phyloP scores from a whole-genome alignment of 805 yeast species.

The Sungouiella blattae region DNA sequence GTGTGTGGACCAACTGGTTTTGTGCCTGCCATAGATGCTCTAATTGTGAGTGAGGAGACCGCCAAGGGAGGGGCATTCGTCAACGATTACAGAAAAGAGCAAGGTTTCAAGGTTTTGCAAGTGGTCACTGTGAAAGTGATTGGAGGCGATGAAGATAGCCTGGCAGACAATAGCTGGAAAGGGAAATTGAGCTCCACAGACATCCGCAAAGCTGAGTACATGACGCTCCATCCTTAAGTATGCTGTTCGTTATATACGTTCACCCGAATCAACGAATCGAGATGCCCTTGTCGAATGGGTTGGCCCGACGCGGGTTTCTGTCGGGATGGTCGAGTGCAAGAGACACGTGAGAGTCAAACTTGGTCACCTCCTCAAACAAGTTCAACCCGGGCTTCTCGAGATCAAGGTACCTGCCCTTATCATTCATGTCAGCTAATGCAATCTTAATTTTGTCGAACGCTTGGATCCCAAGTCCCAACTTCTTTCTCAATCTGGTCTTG shows the following conservation, averaged over 20 bases:
- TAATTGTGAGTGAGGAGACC: constrained; percentile 82
- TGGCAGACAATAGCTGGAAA: constrained; percentile 43
- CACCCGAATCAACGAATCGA: constrained; percentile 25
- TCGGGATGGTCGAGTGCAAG: constrained; percentile 89
- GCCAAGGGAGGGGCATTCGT: constrained; percentile 68
- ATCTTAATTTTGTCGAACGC: constrained; percentile 76
- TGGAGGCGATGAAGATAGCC: constrained; percentile 49
- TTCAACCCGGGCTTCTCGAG: constrained; percentile 49
- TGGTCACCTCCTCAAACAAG: constrained; percentile 51
- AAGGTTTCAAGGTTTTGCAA: constrained; percentile 49
- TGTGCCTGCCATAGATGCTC: constrained; percentile 66
- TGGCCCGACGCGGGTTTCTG: constrained; percentile 49
- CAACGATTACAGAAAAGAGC: constrained; percentile 58
- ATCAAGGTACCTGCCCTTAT: constrained; percentile 43
- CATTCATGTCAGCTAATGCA: constrained; percentile 47
- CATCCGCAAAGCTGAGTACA: constrained; percentile 42
- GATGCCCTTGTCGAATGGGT: constrained; percentile 40
- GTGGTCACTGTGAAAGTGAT: constrained; percentile 45
- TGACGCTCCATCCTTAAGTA: neutral
- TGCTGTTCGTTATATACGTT: no score
- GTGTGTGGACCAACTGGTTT: constrained; percentile 92
- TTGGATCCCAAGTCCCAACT: constrained; percentile 72
- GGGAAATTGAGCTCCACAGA: constrained; percentile 87
- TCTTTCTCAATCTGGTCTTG: constrained; percentile 60
- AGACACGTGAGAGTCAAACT: constrained; percentile 40